A percentile compares a stretch with the other conserved stretches of the same genome.
phyloP scores from a whole-genome alignment of 305 asterid genomes.

The Ajuga reptans region DNA sequence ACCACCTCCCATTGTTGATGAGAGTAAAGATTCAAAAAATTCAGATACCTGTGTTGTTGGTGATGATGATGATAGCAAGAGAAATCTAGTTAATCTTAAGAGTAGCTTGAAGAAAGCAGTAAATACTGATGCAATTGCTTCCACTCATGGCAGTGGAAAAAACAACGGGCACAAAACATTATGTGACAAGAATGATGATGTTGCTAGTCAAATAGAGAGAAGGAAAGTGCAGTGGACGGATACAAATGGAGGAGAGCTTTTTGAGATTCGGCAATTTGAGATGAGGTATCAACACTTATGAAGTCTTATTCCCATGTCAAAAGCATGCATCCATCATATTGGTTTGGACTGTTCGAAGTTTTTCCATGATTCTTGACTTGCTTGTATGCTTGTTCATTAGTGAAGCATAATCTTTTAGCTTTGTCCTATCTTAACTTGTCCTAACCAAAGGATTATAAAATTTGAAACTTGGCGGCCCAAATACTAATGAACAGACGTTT shows the following conservation, averaged over 20 bases:
- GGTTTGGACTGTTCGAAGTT: background rate
- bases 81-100: slow-evolving; percentile 38
- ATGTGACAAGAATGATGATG: slow-evolving; percentile 30
- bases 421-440: background rate
- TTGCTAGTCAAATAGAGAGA: slow-evolving; percentile 34
- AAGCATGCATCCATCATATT: background rate
- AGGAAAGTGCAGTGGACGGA: slow-evolving; percentile 88
- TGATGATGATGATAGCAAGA: slow-evolving; percentile 27
- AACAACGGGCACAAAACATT: slow-evolving; percentile 24
- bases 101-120: slow-evolving; percentile 71
- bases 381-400: background rate
- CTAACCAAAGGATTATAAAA: background rate
- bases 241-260: slow-evolving; percentile 65
- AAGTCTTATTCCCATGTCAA: background rate
- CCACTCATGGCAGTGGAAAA: slow-evolving; percentile 20
- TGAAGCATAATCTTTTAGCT: background rate
- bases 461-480: background rate
- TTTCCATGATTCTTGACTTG: background rate
- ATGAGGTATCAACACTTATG: slow-evolving; percentile 48
- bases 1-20: slow-evolving; percentile 34
- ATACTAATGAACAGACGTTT: background rate
- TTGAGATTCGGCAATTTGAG: slow-evolving; percentile 75
- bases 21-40: slow-evolving; percentile 31
- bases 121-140: slow-evolving; percentile 25
- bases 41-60: slow-evolving; percentile 27